Base-by-base conservation (phyloP, 2,329 filamentous ascomycete species). In the Rhinocladiella mackenziei region DNA sequence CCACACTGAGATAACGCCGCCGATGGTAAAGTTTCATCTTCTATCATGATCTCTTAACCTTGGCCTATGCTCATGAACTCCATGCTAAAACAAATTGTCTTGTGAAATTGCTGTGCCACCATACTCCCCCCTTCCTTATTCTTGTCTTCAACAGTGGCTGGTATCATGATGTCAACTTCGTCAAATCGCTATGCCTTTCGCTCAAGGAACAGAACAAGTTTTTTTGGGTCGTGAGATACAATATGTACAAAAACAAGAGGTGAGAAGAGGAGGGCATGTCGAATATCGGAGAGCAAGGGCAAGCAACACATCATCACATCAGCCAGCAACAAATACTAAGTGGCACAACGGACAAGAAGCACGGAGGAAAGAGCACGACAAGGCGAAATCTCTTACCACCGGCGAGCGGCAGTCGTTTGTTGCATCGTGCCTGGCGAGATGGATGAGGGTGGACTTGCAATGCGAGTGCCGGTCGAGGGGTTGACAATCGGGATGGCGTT, bases 401-500 rank as follows among this genome's bases (percentile, higher is more conserved):
- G 58, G 42, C 54, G 56, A 45, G 51, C 49, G 45, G 56, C 49
- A 28, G 56, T 54, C 42, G 73, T 69, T 62, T 76, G 73, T 71
- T 81, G 79, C 73, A 78, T 76, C 70, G 79, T 74, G 62, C 72
- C 76, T 48, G 80, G 80, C 43, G 79, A 81, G 61, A 83, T 76
- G 54, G 77, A 81, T 51, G 83, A 83, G 18, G 91, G 88, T 56
- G 91, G 91, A 72, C 88, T 94, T 44, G 88, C 83, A 74, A 96
- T 84, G 61, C 81, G 79, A 65, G 89, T 81, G 62, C 92, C 89
- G 45, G 91, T 96, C 57, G 80, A 86, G 42, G 92, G 92, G 75
- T 98, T 94, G 69, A 97, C 87, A 65, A 98, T 98, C 48, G 91
- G 91, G 57, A 97, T 97, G 61, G 92, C 88, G 67, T 96, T 97